Conservation (phyloP, 176 grass and related monocot species). For the Triticum monococcum region DNA sequence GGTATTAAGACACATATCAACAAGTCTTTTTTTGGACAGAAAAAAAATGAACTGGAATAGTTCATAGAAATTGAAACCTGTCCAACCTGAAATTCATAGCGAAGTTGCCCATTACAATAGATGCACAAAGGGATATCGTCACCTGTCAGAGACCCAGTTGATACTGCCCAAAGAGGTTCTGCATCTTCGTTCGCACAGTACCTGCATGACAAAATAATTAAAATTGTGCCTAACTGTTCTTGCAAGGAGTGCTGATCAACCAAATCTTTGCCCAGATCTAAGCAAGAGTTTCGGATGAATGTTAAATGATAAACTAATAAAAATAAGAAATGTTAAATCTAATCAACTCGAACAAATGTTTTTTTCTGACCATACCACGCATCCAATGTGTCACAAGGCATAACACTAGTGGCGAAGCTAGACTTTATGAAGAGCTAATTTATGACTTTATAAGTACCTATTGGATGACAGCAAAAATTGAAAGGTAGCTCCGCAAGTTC, state of each 20-base stretch:
- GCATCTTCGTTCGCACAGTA: slow-evolving; percentile 62
- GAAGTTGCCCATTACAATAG: no score
- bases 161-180: slow-evolving; percentile 78
- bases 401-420: neutral
- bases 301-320: neutral
- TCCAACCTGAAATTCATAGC: no score
- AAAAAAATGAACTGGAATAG: no score
- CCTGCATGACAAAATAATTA: slow-evolving; percentile 39
- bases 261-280: neutral
- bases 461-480: neutral
- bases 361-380: neutral
- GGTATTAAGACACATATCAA: no score
- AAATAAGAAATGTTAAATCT: neutral
- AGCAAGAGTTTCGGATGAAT: neutral
- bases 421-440: neutral
- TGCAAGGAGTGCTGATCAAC: neutral
- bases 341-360: neutral
- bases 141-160: slow-evolving; percentile 37
- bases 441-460: neutral
- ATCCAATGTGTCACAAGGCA: neutral
- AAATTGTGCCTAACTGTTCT: neutral
- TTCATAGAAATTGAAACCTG: no score
- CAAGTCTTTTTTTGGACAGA: no score
- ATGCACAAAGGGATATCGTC: slow-evolving; percentile 55
- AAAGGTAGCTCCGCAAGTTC: neutral